Conservation (phyloP, 495 filamentous ascomycete species). For the Tuber indicum region DNA sequence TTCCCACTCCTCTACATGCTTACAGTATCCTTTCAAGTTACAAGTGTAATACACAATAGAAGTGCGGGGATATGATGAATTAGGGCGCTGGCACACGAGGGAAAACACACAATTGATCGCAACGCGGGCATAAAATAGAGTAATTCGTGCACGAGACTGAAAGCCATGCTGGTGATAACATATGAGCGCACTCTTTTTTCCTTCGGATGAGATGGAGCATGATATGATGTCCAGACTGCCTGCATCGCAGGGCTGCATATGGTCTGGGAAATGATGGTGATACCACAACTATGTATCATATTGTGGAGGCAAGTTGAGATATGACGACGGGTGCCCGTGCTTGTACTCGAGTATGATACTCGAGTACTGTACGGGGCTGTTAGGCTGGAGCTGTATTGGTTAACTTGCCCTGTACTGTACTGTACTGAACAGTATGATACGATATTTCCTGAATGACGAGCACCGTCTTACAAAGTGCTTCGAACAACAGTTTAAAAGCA, state of each 20-base stretch:
- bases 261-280: neutral
- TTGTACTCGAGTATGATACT: neutral
- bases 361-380: too few species aligned
- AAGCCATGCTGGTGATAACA: neutral
- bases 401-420: too few species aligned
- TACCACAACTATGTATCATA: neutral
- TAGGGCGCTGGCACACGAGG: neutral
- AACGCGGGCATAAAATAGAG: neutral
- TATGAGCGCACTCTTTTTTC: neutral
- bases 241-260: neutral
- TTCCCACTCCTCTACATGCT: neutral
- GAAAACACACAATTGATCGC: neutral
- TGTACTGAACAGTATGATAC: too few species aligned
- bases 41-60: neutral
- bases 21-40: neutral
- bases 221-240: neutral
- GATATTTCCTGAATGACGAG: too few species aligned
- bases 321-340: neutral
- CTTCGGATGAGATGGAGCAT: neutral
- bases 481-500: too few species aligned
- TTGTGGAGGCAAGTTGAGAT: neutral
- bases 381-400: neutral
- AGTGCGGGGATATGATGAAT: neutral
- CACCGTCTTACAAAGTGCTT: too few species aligned
- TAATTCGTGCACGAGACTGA: neutral